Evolutionary conservation across 495 filamentous ascomycete genomes (phyloP).

Genomic region (Trichoderma parareesei): DNA sequence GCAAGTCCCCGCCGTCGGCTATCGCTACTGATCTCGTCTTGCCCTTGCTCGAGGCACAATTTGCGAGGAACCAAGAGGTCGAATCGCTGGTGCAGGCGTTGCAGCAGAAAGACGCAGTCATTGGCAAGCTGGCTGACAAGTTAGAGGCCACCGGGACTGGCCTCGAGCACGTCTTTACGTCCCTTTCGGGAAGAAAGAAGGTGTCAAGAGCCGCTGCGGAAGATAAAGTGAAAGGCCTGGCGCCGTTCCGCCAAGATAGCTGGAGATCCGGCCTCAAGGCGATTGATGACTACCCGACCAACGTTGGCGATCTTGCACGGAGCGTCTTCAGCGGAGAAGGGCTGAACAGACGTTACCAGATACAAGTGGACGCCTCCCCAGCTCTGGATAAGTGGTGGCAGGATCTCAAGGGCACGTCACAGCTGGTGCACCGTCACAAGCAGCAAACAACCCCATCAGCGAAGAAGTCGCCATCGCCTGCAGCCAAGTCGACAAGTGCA

Average conservation of each 20-base stretch:
- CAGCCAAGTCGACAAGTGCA: slow-evolving; percentile 13
- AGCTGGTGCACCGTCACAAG: not conserved
- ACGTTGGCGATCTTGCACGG: slow-evolving; percentile 28
- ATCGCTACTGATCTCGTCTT: slow-evolving; percentile 57
- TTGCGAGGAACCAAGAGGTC: slow-evolving; percentile 41
- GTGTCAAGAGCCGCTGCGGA: slow-evolving; percentile 37
- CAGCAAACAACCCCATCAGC: not conserved
- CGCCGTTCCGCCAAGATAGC: slow-evolving; percentile 37
- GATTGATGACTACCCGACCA: slow-evolving; percentile 22
- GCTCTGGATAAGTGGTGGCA: slow-evolving; percentile 43
- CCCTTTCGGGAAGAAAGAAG: slow-evolving; percentile 46
- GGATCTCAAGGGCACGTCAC: slow-evolving; percentile 9
- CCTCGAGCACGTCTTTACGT: slow-evolving; percentile 61
- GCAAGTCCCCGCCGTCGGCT: slow-evolving; percentile 42
- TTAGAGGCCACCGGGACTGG: slow-evolving; percentile 62
- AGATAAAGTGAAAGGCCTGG: slow-evolving; percentile 47
- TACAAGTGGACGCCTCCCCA: slow-evolving; percentile 24
- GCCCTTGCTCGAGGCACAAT: slow-evolving; percentile 56
- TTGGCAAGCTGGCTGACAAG: slow-evolving; percentile 68
- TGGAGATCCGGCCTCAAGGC: slow-evolving; percentile 33
- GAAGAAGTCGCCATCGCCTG: not conserved
- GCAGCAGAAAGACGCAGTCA: slow-evolving; percentile 70
- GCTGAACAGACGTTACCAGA: slow-evolving; percentile 18
- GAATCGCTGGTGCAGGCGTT: slow-evolving; percentile 50
- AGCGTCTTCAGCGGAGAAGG: slow-evolving; percentile 28